Conservation (phyloP, 1,139 yeast species). For the Saccharomyces hybrid region DNA sequence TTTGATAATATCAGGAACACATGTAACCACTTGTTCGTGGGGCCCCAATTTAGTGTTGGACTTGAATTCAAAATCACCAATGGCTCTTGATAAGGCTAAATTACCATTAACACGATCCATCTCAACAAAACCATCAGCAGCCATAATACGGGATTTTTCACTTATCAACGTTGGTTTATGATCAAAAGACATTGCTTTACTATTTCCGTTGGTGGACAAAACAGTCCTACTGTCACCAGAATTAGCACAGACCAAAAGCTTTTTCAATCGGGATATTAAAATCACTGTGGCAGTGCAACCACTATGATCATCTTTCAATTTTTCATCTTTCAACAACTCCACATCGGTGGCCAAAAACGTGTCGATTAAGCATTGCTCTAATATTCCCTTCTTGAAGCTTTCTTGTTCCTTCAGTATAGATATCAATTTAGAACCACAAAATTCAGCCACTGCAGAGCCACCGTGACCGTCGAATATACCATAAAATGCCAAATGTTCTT, state of each 20-base stretch:
- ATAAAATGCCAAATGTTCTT: conserved; percentile 64
- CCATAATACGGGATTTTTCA: conserved; percentile 83
- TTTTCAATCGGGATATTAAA: conserved; percentile 41
- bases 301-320: conserved; percentile 67
- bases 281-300: conserved; percentile 96
- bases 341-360: conserved; percentile 82
- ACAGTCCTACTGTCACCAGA: conserved; percentile 97
- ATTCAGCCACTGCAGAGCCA: conserved; percentile 84
- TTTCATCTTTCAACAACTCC: conserved; percentile 59
- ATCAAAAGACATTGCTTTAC: conserved; percentile 88
- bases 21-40: conserved; percentile 93
- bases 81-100: conserved; percentile 89
- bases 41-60: conserved; percentile 73
- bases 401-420: conserved; percentile 56
- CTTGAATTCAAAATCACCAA: conserved; percentile 95
- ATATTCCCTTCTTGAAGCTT: conserved; percentile 50
- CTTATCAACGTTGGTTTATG: conserved; percentile 96
- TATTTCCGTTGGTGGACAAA: conserved; percentile 72
- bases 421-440: conserved; percentile 74
- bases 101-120: conserved; percentile 97
- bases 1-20: conserved; percentile 81
- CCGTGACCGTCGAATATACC: conserved; percentile 98
- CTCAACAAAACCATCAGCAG: conserved; percentile 97
- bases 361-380: conserved; percentile 65
- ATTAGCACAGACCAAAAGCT: conserved; percentile 61